A percentile compares a stretch with the other conserved stretches of the same genome.
phyloP scores from a whole-genome alignment of 192 early-diverging fungal species.

The Phlyctochytrium planicorne region DNA sequence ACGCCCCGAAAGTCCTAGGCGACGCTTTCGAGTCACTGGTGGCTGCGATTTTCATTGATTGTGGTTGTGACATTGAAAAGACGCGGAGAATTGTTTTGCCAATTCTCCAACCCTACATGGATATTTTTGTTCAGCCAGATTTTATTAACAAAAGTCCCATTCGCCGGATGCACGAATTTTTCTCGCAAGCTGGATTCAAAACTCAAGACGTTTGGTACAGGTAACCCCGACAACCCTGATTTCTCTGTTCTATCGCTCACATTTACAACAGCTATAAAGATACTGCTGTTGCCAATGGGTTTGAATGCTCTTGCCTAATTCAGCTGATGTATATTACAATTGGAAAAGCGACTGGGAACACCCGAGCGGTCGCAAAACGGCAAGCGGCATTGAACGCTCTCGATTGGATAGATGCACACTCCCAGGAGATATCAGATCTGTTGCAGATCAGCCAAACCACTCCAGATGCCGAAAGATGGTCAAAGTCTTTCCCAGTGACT shows the following conservation, averaged over 20 bases:
- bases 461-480: too few relatives aligned
- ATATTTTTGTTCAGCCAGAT: conserved; percentile 33
- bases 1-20: conserved; percentile 79
- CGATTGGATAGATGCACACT: conserved; percentile 27
- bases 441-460: conserved; percentile 13
- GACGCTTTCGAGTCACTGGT: conserved; percentile 82
- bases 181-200: conserved; percentile 42
- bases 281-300: neutral
- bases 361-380: conserved; percentile 37
- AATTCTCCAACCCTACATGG: conserved; percentile 36
- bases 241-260: neutral
- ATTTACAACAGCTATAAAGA: neutral
- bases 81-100: conserved; percentile 47
- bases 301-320: conserved; percentile 7
- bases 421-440: conserved; percentile 1
- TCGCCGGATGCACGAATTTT: conserved; percentile 41
- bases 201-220: conserved; percentile 38
- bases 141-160: conserved; percentile 46
- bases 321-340: conserved; percentile 30
- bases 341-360: conserved; percentile 26
- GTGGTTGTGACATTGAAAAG: conserved; percentile 62
- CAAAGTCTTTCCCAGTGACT: too few relatives aligned
- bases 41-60: conserved; percentile 82
- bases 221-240: too few relatives aligned
- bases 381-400: conserved; percentile 26